Evolutionary conservation across 371 early-diverging fungal genomes (phyloP).

Genomic region (Mucor irregularis): DNA sequence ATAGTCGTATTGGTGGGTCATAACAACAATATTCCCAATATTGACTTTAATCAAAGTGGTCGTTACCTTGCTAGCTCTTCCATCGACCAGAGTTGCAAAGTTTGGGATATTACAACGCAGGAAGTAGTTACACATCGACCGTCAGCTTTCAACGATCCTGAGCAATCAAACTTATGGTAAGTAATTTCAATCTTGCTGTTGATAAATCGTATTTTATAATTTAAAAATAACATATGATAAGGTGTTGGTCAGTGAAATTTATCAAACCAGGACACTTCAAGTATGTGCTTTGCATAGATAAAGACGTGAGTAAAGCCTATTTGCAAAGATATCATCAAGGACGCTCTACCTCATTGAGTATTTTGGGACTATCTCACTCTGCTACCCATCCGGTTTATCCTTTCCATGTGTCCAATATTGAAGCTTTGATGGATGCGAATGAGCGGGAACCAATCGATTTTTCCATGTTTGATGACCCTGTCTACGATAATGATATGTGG

Average conservation of each 20-base stretch:
- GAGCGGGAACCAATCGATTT: no score
- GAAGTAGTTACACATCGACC: conserved; percentile 23
- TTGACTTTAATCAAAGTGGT: conserved; percentile 59
- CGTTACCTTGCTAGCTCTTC: conserved; percentile 58
- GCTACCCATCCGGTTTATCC: conserved; percentile 34
- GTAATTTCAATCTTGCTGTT: no score
- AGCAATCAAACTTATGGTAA: background rate
- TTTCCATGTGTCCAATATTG: conserved; percentile 13
- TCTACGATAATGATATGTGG: no score
- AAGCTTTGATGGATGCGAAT: no score
- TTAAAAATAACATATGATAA: background rate
- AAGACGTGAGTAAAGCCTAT: conserved; percentile 15
- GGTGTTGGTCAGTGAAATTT: conserved; percentile 54
- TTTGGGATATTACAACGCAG: conserved; percentile 47
- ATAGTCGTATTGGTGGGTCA: conserved; percentile 49
- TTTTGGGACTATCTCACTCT: conserved; percentile 34
- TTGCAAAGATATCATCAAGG: conserved; percentile 12
- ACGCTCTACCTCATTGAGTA: conserved; percentile 19
- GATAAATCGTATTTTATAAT: no score
- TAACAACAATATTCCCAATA: conserved; percentile 62
- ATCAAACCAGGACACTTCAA: conserved; percentile 35
- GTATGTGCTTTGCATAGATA: conserved; percentile 19
- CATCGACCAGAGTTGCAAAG: conserved; percentile 51
- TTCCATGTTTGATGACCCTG: no score
- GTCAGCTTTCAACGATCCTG: no score